phyloP scores from a whole-genome alignment of 768 basidiomycete genomes.

The Calocybe cyanea region DNA sequence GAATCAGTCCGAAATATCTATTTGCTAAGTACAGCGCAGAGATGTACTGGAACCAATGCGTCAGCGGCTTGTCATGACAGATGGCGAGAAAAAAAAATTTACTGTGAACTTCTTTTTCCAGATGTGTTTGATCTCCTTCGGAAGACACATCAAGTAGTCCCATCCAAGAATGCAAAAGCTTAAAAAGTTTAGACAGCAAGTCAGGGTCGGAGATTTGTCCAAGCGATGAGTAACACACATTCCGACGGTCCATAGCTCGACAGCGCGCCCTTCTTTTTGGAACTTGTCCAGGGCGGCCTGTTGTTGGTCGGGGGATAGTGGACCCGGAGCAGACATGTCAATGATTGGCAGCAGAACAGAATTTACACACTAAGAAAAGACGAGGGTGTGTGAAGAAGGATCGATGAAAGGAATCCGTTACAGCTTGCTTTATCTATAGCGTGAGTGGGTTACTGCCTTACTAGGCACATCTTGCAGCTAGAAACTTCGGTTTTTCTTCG shows the following conservation, averaged over 20 bases:
- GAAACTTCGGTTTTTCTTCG: no score
- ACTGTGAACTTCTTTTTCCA: constrained; percentile 23
- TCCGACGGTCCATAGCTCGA: constrained; percentile 21
- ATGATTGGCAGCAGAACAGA: no score
- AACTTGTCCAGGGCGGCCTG: constrained; percentile 14
- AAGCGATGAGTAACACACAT: constrained; percentile 14
- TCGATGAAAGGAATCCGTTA: no score
- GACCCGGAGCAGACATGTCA: constrained; percentile 1
- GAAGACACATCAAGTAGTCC: constrained; percentile 23
- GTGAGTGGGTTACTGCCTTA: no score
- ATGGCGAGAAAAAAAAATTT: neutral
- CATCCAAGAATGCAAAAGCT: constrained; percentile 27
- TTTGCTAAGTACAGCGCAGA: constrained; percentile 18
- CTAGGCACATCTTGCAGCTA: no score
- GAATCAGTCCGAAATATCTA: constrained; percentile 22
- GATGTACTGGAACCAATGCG: constrained; percentile 9
- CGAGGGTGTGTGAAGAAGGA: no score
- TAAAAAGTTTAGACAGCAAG: neutral
- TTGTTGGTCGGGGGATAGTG: constrained; percentile 8
- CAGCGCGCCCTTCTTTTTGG: constrained; percentile 20
- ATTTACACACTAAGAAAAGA: no score
- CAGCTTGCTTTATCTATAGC: no score
- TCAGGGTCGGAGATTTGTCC: neutral
- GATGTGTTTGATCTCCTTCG: constrained; percentile 20
- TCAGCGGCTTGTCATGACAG: neutral